Evolutionary conservation across 2,329 filamentous ascomycete genomes (phyloP).

Genomic region (Monosporascus sp.): DNA sequence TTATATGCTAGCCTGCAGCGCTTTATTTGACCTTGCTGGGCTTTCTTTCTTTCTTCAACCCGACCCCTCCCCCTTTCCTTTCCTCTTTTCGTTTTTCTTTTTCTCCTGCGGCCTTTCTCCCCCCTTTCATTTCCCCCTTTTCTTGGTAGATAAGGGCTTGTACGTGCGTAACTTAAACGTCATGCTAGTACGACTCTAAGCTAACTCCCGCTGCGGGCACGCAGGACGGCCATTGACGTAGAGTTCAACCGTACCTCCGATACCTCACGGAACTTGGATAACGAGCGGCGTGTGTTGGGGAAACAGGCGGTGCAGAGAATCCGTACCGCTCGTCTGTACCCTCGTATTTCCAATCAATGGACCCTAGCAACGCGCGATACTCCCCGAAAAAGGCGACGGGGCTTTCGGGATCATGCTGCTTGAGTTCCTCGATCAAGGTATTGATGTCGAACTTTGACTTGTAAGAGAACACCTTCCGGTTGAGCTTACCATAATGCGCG

Average conservation of each 20-base stretch:
- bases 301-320: background rate
- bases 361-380: background rate
- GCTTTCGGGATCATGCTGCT: background rate
- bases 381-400: background rate
- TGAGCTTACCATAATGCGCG: background rate
- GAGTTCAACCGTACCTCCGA: background rate
- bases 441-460: background rate
- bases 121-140: too few relatives aligned
- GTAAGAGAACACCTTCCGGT: background rate
- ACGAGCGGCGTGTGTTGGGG: background rate
- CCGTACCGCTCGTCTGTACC: background rate
- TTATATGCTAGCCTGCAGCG: too few relatives aligned
- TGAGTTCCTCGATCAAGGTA: background rate
- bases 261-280: background rate
- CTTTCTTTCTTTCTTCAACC: too few relatives aligned
- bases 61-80: too few relatives aligned
- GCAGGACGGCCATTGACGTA: too few relatives aligned
- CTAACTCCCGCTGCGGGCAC: too few relatives aligned
- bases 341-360: background rate
- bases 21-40: too few relatives aligned
- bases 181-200: too few relatives aligned
- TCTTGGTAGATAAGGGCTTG: too few relatives aligned
- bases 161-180: too few relatives aligned
- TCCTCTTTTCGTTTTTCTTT: too few relatives aligned
- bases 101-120: too few relatives aligned